Percentiles rank a stretch among this genome's conserved stretches.
Evolutionary conservation across 2,329 filamentous ascomycete species (phyloP).

Genomic region (Paracamarosporium sp.): DNA sequence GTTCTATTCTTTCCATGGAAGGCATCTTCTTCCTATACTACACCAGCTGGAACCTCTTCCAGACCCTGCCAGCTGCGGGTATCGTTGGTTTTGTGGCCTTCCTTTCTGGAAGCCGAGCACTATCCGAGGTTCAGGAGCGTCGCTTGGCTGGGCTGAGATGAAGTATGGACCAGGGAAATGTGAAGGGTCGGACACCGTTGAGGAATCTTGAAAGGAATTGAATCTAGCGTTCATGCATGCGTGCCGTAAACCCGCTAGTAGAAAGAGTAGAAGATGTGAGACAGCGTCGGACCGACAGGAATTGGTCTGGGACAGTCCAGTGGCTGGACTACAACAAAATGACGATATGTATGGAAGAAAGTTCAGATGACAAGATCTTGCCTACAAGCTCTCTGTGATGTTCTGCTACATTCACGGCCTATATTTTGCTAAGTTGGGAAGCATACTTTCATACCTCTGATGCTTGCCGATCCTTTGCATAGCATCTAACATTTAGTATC

Average conservation of each 20-base stretch:
- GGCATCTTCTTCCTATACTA: conserved; percentile 96
- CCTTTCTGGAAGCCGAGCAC: conserved; percentile 85
- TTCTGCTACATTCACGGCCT: too few relatives aligned
- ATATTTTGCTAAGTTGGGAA: too few relatives aligned
- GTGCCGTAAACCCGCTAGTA: too few relatives aligned
- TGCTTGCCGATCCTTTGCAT: too few relatives aligned
- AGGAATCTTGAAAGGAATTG: too few relatives aligned
- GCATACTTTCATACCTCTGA: too few relatives aligned
- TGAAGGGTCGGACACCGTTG: too few relatives aligned
- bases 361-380: too few relatives aligned
- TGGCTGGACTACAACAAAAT: background rate
- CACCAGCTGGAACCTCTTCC: conserved; percentile 88
- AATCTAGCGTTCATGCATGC: too few relatives aligned
- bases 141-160: conserved; percentile 75
- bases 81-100: conserved; percentile 75
- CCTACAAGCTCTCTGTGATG: too few relatives aligned
- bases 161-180: conserved; percentile 18
- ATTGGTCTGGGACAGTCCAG: background rate
- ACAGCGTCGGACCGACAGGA: background rate
- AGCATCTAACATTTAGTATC: too few relatives aligned
- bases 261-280: background rate
- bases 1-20: conserved; percentile 86
- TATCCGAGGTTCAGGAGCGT: conserved; percentile 91
- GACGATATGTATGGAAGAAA: background rate
- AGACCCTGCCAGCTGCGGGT: conserved; percentile 76